Evolutionary conservation across 305 asterid species (phyloP).

Genomic region (Solanum chacoense): DNA sequence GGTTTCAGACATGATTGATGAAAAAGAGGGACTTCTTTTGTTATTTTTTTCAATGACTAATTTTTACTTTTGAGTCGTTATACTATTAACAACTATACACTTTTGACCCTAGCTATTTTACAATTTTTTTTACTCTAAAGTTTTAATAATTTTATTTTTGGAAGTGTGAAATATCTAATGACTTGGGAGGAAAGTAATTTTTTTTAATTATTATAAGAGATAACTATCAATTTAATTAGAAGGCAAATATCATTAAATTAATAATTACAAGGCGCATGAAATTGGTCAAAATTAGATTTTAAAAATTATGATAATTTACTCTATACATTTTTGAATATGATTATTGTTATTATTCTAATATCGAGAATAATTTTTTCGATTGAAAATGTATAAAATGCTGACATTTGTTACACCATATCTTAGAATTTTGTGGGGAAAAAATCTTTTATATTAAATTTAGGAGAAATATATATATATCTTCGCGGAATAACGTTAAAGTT

Average conservation of each 20-base stretch:
- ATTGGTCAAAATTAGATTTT: background rate
- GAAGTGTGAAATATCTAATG: background rate
- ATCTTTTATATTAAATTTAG: background rate
- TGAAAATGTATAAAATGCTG: background rate
- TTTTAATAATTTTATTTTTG: background rate
- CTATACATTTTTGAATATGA: too few species aligned
- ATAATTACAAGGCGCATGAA: background rate
- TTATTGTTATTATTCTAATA: background rate
- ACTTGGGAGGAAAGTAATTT: background rate
- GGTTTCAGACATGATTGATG: conserved; percentile 30
- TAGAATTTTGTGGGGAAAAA: background rate
- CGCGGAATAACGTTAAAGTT: background rate
- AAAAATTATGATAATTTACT: background rate
- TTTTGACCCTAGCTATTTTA: background rate
- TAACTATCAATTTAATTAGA: background rate
- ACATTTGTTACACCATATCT: background rate
- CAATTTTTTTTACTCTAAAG: background rate
- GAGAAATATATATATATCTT: background rate
- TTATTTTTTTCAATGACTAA: background rate
- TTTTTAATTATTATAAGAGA: background rate
- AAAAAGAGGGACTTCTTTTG: conserved; percentile 6
- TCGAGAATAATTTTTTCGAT: background rate
- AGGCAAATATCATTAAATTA: background rate
- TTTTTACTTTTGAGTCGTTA: background rate
- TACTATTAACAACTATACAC: background rate